Conservation (phyloP, 2,329 filamentous ascomycete species). For the Pseudogymnoascus sp. region DNA sequence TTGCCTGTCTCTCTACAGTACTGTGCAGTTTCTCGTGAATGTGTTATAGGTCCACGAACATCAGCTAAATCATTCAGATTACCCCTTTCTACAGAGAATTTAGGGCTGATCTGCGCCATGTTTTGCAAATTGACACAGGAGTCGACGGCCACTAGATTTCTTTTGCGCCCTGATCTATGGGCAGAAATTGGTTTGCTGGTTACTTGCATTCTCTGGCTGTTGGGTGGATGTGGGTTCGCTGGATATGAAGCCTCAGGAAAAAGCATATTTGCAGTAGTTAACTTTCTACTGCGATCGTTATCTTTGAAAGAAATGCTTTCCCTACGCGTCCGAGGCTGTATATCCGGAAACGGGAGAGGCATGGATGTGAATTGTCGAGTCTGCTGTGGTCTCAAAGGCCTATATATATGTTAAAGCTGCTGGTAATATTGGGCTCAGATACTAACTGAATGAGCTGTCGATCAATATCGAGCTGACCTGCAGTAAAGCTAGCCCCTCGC, state of each 20-base stretch:
- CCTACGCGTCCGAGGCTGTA: background rate
- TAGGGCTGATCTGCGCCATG: background rate
- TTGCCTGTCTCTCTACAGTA: background rate
- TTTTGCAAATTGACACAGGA: background rate
- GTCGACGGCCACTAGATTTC: too few species aligned
- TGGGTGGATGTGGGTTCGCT: background rate
- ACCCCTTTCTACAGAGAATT: background rate
- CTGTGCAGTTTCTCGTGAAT: background rate
- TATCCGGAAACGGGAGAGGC: background rate
- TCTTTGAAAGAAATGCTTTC: background rate
- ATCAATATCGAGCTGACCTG: background rate
- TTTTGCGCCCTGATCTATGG: background rate
- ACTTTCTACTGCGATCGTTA: background rate
- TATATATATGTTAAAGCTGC: background rate
- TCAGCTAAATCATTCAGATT: background rate
- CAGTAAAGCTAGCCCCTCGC: background rate
- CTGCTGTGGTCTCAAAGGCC: background rate
- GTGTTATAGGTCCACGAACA: background rate
- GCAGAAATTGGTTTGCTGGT: background rate
- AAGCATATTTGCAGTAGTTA: background rate
- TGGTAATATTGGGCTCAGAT: background rate
- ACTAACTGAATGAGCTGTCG: background rate
- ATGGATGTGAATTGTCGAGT: background rate
- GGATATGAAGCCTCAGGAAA: background rate
- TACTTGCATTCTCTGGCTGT: background rate